Conservation (phyloP, 2,329 filamentous ascomycete species). For the Dryadomyces quercus-mongolicae region DNA sequence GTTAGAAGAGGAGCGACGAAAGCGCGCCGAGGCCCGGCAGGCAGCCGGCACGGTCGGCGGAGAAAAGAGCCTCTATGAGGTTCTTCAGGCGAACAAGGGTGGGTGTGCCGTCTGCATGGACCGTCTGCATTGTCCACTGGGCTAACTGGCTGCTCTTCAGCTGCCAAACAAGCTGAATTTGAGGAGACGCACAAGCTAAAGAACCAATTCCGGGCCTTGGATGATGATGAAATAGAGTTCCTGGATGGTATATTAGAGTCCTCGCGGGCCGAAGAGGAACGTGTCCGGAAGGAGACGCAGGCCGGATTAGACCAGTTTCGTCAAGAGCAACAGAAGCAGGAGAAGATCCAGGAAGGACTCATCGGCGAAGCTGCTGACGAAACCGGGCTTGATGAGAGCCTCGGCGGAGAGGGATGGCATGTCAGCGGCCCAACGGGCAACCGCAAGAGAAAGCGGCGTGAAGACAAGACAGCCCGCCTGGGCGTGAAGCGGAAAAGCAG, state of each 20-base stretch:
- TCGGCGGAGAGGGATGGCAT: constrained; percentile 12
- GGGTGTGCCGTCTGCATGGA: not conserved
- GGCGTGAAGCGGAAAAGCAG: constrained; percentile 15
- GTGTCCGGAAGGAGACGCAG: constrained; percentile 41
- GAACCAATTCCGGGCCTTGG: constrained; percentile 66
- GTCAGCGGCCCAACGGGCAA: not conserved
- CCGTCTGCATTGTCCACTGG: too few relatives aligned
- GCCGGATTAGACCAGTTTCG: constrained; percentile 44
- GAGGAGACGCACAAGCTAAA: constrained; percentile 60
- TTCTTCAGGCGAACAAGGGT: constrained; percentile 76
- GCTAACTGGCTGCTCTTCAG: constrained; percentile 23
- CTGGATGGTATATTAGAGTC: constrained; percentile 45
- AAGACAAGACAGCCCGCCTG: constrained; percentile 6
- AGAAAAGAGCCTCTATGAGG: constrained; percentile 58
- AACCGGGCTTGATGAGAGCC: constrained; percentile 9
- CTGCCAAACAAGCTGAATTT: constrained; percentile 71
- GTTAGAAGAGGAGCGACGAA: constrained; percentile 46
- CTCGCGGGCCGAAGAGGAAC: constrained; percentile 40
- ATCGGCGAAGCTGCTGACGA: not conserved
- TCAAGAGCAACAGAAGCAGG: constrained; percentile 28
- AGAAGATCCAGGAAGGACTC: not conserved
- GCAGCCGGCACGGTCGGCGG: constrained; percentile 27
- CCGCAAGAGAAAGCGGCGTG: constrained; percentile 12
- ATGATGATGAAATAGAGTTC: constrained; percentile 71
- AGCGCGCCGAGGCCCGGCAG: constrained; percentile 34